Conservation (phyloP, 2,329 filamentous ascomycete species). For the Scedosporium aurantiacum region DNA sequence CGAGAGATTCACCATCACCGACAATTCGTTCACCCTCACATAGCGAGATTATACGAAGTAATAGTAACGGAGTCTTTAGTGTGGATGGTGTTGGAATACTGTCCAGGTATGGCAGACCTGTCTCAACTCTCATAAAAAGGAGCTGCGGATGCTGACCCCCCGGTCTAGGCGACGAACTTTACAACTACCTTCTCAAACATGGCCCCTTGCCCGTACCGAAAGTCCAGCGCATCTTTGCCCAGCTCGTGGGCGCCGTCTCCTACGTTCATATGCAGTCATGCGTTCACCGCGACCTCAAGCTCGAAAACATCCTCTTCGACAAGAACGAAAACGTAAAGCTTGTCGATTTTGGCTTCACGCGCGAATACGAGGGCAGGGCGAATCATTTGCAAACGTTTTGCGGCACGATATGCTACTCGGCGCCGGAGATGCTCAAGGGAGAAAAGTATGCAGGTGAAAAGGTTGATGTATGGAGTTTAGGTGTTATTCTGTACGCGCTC, state of each 20-base stretch:
- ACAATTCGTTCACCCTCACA: conserved; percentile 95
- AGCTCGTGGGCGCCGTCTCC: conserved; percentile 85
- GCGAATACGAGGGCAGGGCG: conserved; percentile 90
- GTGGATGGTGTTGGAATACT: conserved; percentile 96
- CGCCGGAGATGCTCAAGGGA: conserved; percentile 95
- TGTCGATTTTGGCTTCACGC: conserved; percentile 94
- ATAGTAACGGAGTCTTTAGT: conserved; percentile 92
- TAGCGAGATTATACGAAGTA: conserved; percentile 91
- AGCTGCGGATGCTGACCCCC: background rate
- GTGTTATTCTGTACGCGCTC: conserved; percentile 74
- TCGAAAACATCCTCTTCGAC: conserved; percentile 86
- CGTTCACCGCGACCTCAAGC: conserved; percentile 90
- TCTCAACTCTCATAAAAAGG: background rate
- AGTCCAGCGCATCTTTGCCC: conserved; percentile 90
- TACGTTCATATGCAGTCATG: conserved; percentile 94
- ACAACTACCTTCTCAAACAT: conserved; percentile 85
- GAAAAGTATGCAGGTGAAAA: conserved; percentile 98
- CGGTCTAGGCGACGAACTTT: conserved; percentile 75
- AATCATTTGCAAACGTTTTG: conserved; percentile 97
- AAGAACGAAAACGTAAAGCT: conserved; percentile 96
- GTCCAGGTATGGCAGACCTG: conserved; percentile 52
- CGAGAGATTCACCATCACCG: conserved; percentile 98
- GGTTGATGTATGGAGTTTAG: conserved; percentile 90
- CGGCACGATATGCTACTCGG: conserved; percentile 94
- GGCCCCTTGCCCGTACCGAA: conserved; percentile 75